Percentiles rank a stretch among this genome's conserved stretches.
phyloP scores from a whole-genome alignment of 2,329 filamentous ascomycete species.

The Capronia coronata region DNA sequence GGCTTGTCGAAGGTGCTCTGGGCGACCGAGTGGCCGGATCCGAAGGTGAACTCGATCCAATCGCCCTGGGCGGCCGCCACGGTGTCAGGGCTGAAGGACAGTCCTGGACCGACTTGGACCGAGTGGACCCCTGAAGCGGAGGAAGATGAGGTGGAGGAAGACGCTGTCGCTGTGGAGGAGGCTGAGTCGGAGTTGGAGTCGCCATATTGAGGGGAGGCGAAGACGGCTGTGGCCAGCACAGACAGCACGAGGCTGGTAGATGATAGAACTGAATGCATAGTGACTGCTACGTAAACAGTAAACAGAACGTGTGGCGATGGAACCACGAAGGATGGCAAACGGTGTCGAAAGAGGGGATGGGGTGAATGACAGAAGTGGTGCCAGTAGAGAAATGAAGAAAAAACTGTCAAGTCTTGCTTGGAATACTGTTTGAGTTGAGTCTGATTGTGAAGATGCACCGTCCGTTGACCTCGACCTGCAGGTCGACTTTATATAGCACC shows the following conservation, averaged over 20 bases:
- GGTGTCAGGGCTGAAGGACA: conserved; percentile 42
- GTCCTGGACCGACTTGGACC: conserved; percentile 28
- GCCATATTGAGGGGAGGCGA: conserved; percentile 21
- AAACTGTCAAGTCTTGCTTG: too few relatives aligned
- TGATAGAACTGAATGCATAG: conserved; percentile 18
- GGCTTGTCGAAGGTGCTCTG: conserved; percentile 46
- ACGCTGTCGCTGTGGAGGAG: conserved; percentile 1
- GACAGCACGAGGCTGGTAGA: conserved; percentile 16
- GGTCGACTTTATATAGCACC: conserved; percentile 6
- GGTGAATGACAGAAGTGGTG: too few relatives aligned
- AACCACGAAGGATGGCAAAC: too few relatives aligned
- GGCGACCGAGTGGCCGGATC: conserved; percentile 47
- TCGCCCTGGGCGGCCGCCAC: conserved; percentile 44
- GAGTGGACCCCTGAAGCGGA: conserved; percentile 14
- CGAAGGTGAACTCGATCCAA: conserved; percentile 50
- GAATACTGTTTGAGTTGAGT: too few relatives aligned
- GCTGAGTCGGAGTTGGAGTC: conserved; percentile 5
- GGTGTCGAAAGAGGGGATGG: too few relatives aligned
- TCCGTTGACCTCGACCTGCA: neutral
- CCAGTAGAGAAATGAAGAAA: too few relatives aligned
- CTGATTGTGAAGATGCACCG: too few relatives aligned
- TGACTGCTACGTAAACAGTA: neutral
- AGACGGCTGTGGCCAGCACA: conserved; percentile 21
- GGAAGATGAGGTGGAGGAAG: conserved; percentile 7
- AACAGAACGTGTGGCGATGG: neutral